These are phyloP conservation scores for Ogataea methanolica DNA, from an alignment of 805 yeast species.

Conservation along the genomic window DNA sequence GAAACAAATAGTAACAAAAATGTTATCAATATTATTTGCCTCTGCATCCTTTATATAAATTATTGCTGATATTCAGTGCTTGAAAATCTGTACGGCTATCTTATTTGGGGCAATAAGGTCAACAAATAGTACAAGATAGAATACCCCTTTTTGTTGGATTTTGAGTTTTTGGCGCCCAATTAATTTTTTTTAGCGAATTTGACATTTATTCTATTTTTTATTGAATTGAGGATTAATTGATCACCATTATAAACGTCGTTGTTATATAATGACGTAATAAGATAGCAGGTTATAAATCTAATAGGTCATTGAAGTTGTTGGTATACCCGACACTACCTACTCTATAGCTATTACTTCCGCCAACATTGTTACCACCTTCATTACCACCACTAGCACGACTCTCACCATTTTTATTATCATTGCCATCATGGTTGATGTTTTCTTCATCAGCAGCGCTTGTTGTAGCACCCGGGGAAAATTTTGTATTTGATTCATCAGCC, in stretches of 20 bases:
- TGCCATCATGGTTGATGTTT: background rate
- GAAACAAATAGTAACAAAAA: too few relatives aligned
- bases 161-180: too few relatives aligned
- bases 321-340: slow-evolving; percentile 7
- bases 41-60: too few relatives aligned
- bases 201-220: too few relatives aligned
- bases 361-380: slow-evolving; percentile 16
- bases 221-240: background rate
- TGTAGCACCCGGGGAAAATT: slow-evolving; percentile 1
- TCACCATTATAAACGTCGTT: background rate
- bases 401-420: background rate
- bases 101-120: too few relatives aligned
- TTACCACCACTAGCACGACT: slow-evolving; percentile 1
- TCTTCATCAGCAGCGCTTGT: too few relatives aligned
- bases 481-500: background rate
- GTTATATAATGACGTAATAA: background rate
- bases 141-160: too few relatives aligned
- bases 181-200: too few relatives aligned
- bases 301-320: slow-evolving; percentile 9
- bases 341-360: slow-evolving; percentile 18
- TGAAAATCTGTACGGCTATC: too few relatives aligned
- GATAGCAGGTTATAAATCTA: slow-evolving; percentile 3
- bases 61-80: too few relatives aligned
- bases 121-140: too few relatives aligned
- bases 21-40: too few relatives aligned